Evolutionary conservation across 768 basidiomycete genomes (phyloP).

Genomic region (Phanerochaete sordida): DNA sequence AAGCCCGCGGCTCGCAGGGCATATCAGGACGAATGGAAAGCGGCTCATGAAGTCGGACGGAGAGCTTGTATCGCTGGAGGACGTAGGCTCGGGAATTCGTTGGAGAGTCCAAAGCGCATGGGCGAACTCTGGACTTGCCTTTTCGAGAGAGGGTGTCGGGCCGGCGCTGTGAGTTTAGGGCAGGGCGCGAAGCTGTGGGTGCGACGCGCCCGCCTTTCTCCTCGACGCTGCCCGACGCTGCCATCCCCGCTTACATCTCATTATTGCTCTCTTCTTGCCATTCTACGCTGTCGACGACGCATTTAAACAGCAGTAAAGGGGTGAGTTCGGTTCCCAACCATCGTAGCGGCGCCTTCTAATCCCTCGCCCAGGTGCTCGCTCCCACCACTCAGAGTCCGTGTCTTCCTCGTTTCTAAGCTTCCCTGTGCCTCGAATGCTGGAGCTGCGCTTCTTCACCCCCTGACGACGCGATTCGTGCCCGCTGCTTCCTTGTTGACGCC

Average conservation of each 20-base stretch:
- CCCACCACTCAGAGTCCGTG: not conserved
- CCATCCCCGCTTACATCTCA: not conserved
- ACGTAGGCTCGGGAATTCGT: too few relatives aligned
- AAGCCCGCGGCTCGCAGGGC: conserved; percentile 55
- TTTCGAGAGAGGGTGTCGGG: not conserved
- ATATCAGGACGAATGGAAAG: conserved; percentile 46
- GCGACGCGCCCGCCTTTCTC: not conserved
- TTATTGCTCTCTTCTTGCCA: not conserved
- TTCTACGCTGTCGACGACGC: not conserved
- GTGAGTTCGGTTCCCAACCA: not conserved
- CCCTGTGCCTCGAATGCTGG: too few relatives aligned
- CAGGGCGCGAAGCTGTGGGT: not conserved
- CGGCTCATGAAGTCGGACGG: not conserved
- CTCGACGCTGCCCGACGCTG: not conserved
- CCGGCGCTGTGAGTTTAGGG: not conserved
- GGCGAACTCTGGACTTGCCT: not conserved
- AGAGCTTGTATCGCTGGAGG: too few relatives aligned
- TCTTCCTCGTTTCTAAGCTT: not conserved
- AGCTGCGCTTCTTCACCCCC: too few relatives aligned
- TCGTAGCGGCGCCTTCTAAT: not conserved
- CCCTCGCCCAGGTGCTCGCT: not conserved
- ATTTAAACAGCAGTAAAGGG: too few relatives aligned
- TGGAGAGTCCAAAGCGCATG: not conserved
- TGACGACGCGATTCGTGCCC: not conserved
- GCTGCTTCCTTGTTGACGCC: not conserved